These are phyloP conservation scores for Canna indica DNA, from an alignment of 176 grass and related monocot genomes.

Conservation along the genomic window DNA sequence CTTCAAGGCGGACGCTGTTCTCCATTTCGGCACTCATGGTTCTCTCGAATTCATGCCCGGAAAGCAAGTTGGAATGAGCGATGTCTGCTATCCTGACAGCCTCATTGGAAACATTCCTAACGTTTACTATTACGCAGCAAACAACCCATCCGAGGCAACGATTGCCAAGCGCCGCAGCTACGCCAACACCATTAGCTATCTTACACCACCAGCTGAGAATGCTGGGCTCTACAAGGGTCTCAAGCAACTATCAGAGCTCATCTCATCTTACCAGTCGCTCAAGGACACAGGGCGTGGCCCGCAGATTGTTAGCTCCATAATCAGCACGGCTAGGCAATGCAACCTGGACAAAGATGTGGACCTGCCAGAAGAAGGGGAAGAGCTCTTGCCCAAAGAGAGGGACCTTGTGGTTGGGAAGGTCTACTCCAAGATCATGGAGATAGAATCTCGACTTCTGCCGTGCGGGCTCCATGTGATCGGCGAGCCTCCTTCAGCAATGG, in stretches of 20 bases:
- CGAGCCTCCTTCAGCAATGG: constrained; percentile 80
- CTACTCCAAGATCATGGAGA: constrained; percentile 97
- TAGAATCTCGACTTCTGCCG: constrained; percentile 79
- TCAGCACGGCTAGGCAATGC: constrained; percentile 88
- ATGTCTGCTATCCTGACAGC: constrained; percentile 88
- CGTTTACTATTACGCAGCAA: constrained; percentile 98
- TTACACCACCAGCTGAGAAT: constrained; percentile 93
- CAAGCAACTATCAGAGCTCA: constrained; percentile 96
- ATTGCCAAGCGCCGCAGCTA: constrained; percentile 94
- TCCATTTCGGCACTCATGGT: constrained; percentile 91
- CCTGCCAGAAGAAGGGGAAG: constrained; percentile 77
- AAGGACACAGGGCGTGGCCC: constrained; percentile 86
- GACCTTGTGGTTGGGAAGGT: constrained; percentile 89
- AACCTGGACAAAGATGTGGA: constrained; percentile 97
- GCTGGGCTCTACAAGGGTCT: constrained; percentile 98
- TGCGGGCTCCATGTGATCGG: constrained; percentile 98
- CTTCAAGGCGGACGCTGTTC: constrained; percentile 88
- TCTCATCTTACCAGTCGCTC: constrained; percentile 90
- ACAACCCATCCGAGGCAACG: constrained; percentile 96
- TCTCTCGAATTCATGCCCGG: constrained; percentile 98
- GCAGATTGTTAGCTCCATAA: constrained; percentile 91
- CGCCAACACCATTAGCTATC: constrained; percentile 97
- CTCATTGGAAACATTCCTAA: constrained; percentile 98
- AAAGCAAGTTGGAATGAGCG: constrained; percentile 98
- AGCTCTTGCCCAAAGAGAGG: constrained; percentile 52